These are phyloP conservation scores for Macaranga tanarius DNA, from an alignment of 441 rosid genomes.

Conservation along the genomic window DNA sequence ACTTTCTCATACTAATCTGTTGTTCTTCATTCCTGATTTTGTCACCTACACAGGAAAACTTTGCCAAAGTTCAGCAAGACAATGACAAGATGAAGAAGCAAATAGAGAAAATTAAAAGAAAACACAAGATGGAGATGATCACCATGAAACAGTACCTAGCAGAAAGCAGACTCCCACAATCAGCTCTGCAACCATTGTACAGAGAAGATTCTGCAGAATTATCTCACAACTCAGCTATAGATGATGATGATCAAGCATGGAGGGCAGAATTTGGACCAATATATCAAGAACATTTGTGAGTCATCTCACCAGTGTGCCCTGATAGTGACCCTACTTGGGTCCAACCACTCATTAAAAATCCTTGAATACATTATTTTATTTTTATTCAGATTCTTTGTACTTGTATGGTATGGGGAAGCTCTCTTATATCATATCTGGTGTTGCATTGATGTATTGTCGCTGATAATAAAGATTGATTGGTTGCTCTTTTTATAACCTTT, in stretches of 20 bases:
- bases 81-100: conserved; percentile 85
- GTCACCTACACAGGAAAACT: conserved; percentile 50
- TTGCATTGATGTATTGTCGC: not conserved
- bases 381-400: not conserved
- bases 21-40: not conserved
- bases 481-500: no score
- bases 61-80: conserved; percentile 49
- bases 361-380: not conserved
- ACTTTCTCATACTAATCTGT: not conserved
- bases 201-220: conserved; percentile 42
- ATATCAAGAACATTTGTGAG: conserved; percentile 67
- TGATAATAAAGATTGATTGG: conserved; percentile 14
- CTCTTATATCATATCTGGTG: not conserved
- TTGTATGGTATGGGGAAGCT: not conserved
- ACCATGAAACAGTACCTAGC: conserved; percentile 82
- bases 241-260: conserved; percentile 78
- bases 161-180: conserved; percentile 81
- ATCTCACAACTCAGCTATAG: conserved; percentile 26
- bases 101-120: conserved; percentile 77
- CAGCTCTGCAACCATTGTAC: conserved; percentile 65
- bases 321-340: conserved; percentile 37
- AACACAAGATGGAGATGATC: conserved; percentile 87
- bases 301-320: not conserved
- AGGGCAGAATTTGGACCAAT: conserved; percentile 81
- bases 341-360: not conserved